Evolutionary conservation across 2,329 filamentous ascomycete species (phyloP).

Genomic region (Massarina eburnea): DNA sequence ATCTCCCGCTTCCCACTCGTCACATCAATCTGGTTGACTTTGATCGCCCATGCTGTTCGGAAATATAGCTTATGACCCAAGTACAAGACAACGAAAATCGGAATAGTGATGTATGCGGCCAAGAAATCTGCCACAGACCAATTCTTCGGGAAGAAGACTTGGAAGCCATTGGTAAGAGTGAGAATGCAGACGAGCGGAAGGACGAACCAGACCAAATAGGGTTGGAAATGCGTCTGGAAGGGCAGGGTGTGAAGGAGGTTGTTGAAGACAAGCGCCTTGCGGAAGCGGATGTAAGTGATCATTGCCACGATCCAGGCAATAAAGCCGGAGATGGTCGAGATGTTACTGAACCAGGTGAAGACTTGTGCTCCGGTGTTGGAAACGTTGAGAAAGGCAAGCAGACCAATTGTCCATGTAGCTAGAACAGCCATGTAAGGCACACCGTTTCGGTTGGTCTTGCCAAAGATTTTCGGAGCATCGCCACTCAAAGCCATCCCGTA

Average conservation of each 20-base stretch:
- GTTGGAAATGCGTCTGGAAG: constrained; percentile 51
- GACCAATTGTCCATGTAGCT: constrained; percentile 44
- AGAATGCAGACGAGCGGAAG: constrained; percentile 49
- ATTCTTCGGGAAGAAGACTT: constrained; percentile 56
- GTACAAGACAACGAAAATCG: constrained; percentile 39
- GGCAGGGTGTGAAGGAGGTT: constrained; percentile 59
- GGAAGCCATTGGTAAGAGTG: constrained; percentile 40
- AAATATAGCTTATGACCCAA: constrained; percentile 38
- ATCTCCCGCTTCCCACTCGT: constrained; percentile 39
- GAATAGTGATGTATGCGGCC: constrained; percentile 52
- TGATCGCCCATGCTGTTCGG: constrained; percentile 30
- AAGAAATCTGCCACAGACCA: constrained; percentile 54
- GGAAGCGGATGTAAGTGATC: constrained; percentile 63
- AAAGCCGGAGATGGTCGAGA: constrained; percentile 61
- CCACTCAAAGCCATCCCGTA: constrained; percentile 52
- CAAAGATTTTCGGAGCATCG: constrained; percentile 56
- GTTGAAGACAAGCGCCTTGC: constrained; percentile 49
- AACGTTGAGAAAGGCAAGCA: constrained; percentile 54
- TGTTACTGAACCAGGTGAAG: constrained; percentile 72
- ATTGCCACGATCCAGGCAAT: constrained; percentile 59
- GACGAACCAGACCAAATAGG: constrained; percentile 61
- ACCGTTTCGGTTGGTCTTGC: constrained; percentile 48
- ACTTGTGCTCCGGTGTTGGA: constrained; percentile 49
- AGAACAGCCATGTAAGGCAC: constrained; percentile 45
- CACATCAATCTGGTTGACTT: constrained; percentile 33